A percentile compares a stretch with the other conserved stretches of the same genome.
Evolutionary conservation across 345 rosid species (phyloP).

Genomic region (Dipteronia sinensis): DNA sequence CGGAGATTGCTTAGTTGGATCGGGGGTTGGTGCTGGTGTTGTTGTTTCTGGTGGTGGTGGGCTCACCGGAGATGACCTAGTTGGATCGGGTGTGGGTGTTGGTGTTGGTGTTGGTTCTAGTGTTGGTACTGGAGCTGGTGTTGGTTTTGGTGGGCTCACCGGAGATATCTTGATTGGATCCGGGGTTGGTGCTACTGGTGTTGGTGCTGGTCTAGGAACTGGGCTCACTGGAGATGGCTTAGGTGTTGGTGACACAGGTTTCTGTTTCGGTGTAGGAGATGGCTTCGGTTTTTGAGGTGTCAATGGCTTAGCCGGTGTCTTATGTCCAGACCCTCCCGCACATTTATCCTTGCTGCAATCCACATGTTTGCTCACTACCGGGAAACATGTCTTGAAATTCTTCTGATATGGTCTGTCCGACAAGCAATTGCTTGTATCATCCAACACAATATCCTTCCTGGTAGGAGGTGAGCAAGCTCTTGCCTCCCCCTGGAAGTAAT

Average conservation of each 20-base stretch:
- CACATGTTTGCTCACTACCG: slow-evolving; percentile 51
- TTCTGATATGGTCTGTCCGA: slow-evolving; percentile 50
- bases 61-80: background rate
- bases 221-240: background rate
- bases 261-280: background rate
- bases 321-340: slow-evolving; percentile 28
- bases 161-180: background rate
- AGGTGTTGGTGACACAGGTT: slow-evolving; percentile 7
- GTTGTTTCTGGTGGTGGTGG: slow-evolving; percentile 5
- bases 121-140: background rate
- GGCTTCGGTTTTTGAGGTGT: background rate
- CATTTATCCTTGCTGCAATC: slow-evolving; percentile 72
- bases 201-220: background rate
- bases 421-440: slow-evolving; percentile 60
- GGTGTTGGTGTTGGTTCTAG: slow-evolving; percentile 4
- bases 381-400: slow-evolving; percentile 37
- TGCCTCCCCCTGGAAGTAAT: slow-evolving; percentile 61
- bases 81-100: background rate
- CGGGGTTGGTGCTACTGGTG: background rate
- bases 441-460: slow-evolving; percentile 33
- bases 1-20: background rate
- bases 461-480: slow-evolving; percentile 39
- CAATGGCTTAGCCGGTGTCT: slow-evolving; percentile 1
- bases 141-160: background rate
- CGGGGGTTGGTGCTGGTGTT: background rate